Conservation (phyloP, 225 moss, liverwort and hornwort genomes). For the Polytrichum commune region DNA sequence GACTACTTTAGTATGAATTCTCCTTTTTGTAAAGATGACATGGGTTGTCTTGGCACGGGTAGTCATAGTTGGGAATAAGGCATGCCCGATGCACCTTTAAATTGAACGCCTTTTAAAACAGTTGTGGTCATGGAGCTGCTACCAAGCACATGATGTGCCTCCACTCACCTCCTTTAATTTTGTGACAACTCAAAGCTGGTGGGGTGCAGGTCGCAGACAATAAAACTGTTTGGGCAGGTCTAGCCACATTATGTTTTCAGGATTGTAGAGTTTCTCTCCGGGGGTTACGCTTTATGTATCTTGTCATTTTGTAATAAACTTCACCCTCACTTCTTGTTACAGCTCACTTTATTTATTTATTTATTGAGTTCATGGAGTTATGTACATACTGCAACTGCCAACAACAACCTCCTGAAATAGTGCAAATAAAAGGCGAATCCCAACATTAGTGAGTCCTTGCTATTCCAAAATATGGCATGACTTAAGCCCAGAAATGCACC, state of each 20-base stretch:
- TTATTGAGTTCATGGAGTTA: too few relatives aligned
- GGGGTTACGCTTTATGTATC: background rate
- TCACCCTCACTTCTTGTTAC: background rate
- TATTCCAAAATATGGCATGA: too few relatives aligned
- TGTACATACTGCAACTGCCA: too few relatives aligned
- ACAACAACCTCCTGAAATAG: too few relatives aligned
- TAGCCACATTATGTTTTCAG: background rate
- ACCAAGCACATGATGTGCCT: background rate
- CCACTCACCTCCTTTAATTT: background rate
- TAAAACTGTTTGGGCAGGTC: background rate
- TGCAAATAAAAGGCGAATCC: too few relatives aligned
- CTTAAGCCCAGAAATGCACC: too few relatives aligned
- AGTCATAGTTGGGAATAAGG: background rate
- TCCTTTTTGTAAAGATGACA: background rate
- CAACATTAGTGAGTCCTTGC: too few relatives aligned
- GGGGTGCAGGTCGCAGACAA: background rate
- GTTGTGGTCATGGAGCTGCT: background rate
- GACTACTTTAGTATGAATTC: background rate
- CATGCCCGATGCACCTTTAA: background rate
- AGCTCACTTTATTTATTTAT: background rate
- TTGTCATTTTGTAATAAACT: conserved; percentile 1
- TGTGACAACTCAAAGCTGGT: background rate
- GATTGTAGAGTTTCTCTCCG: background rate
- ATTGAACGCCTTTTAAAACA: background rate
- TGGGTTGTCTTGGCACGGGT: background rate